These are phyloP conservation scores for Uncinocarpus reesii DNA, from an alignment of 2,329 filamentous ascomycete genomes.

Conservation along the genomic window DNA sequence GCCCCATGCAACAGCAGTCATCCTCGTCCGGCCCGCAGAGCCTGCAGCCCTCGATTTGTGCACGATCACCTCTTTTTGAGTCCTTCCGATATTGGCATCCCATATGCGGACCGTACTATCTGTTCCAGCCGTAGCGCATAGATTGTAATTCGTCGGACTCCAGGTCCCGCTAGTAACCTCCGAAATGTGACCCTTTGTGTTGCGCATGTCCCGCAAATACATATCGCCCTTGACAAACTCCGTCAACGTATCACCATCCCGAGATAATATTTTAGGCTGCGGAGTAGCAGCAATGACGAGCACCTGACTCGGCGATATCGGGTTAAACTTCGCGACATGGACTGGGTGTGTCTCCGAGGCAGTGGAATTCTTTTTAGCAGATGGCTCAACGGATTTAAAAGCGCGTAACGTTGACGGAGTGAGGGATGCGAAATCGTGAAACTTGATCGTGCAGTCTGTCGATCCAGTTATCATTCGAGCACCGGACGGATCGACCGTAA, in stretches of 20 bases:
- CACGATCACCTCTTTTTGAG: slow-evolving; percentile 86
- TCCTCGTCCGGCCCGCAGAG: slow-evolving; percentile 78
- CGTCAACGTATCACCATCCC: slow-evolving; percentile 74
- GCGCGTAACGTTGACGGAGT: slow-evolving; percentile 87
- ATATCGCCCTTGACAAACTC: slow-evolving; percentile 97
- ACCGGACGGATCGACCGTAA: slow-evolving; percentile 75
- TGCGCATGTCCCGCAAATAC: slow-evolving; percentile 94
- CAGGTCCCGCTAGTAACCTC: slow-evolving; percentile 83
- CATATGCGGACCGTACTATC: slow-evolving; percentile 94
- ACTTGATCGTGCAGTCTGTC: slow-evolving; percentile 78
- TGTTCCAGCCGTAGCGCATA: slow-evolving; percentile 82
- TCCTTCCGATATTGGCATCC: slow-evolving; percentile 85
- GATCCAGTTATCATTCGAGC: slow-evolving; percentile 81
- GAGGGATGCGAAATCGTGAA: slow-evolving; percentile 93
- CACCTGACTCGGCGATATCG: slow-evolving; percentile 65
- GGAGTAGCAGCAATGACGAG: slow-evolving; percentile 81
- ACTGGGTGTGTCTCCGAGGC: slow-evolving; percentile 77
- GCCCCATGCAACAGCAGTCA: slow-evolving; percentile 88
- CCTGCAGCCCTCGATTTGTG: slow-evolving; percentile 89
- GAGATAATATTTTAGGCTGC: slow-evolving; percentile 77
- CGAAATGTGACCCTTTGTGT: slow-evolving; percentile 92
- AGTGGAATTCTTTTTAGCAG: slow-evolving; percentile 59
- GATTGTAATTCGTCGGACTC: slow-evolving; percentile 75
- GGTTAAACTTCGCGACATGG: slow-evolving; percentile 78
- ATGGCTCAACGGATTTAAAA: slow-evolving; percentile 86